Evolutionary conservation across 73 alveolate genomes (phyloP).

Genomic region (Paraurostyla sp.): DNA sequence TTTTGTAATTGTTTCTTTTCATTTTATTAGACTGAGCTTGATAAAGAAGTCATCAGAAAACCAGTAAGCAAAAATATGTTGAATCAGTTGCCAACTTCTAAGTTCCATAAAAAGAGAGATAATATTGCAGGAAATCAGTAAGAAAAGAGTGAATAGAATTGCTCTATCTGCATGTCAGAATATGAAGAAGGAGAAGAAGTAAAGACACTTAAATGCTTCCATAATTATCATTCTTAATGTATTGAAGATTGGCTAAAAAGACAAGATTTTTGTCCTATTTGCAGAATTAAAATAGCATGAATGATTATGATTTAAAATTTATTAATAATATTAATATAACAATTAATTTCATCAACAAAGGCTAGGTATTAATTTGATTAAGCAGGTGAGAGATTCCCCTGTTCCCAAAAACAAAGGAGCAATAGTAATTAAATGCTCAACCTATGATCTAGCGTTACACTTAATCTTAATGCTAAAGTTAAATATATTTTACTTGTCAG

Average conservation of each 20-base stretch:
- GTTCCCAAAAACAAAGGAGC: slow-evolving; percentile 20
- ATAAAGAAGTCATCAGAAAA: background rate
- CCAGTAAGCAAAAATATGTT: background rate
- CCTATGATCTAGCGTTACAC: background rate
- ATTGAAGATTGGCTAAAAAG: slow-evolving; percentile 61
- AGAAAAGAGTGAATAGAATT: background rate
- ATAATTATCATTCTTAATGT: slow-evolving; percentile 62
- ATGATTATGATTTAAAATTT: too few relatives aligned
- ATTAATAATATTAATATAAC: too few relatives aligned
- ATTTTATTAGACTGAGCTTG: background rate
- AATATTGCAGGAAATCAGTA: background rate
- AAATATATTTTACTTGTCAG: background rate
- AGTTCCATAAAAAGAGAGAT: background rate
- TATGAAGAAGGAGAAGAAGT: slow-evolving; percentile 49
- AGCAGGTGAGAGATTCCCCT: background rate
- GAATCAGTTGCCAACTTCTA: background rate
- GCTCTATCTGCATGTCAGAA: slow-evolving; percentile 58
- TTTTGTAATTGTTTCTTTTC: background rate
- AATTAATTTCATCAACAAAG: background rate
- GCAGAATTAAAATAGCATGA: slow-evolving; percentile 48
- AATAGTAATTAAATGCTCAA: background rate
- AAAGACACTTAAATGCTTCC: slow-evolving; percentile 61
- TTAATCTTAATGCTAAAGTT: background rate
- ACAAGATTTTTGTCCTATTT: slow-evolving; percentile 63
- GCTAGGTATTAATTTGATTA: background rate